Evolutionary conservation across 2,329 filamentous ascomycete species (phyloP), one percentile per base, ranked within the genome.

Genomic region (Septoria petroselini): DNA sequence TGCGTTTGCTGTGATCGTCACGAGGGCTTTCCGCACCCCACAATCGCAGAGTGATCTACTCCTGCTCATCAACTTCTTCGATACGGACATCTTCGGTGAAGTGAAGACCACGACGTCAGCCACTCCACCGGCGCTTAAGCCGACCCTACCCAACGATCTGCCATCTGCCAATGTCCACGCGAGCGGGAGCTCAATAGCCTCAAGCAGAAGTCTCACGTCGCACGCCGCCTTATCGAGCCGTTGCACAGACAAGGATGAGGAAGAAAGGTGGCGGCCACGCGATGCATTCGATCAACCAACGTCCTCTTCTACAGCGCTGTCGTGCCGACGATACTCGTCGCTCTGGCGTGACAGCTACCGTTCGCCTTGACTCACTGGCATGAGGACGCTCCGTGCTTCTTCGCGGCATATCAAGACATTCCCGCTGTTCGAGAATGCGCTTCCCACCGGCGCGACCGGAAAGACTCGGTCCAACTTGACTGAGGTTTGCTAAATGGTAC

Each of bases 391-490:
- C 31, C 5, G 31, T 34, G 31, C 31, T 34, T 34, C 6, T 5
- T 6, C 23, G 23, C 23, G 23, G 5, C 23, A 27, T 41, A 14
- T 41, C 21, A 18, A 18, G 39, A n/a, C n/a, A n/a, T n/a, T 29
- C 21, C 25, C 39, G 15, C 15, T 11, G n/a, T 43, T 18, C 21
- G 30, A 23, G 18, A n/a, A 43, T 34, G 11, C 12, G n/a, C n/a
- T 25, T 14, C 14, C 4, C 21, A 11, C 7, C 18, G n/a, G 7
- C 11, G 11, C 33, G 8, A 7, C 19, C 41, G 41, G 41, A 43
- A 30, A 43, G 41, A 30, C 41, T 43, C 41, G 41, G 41, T 12
- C 17, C 23, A 27, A 27, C 23, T 9, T 27, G 23, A 29, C 31
- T 7, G 7, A 12, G 41, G 11, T n/a, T 33, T 43, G 41, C 27